Conservation (phyloP, 352 stramenopile genomes). For the Phytophthora niederhauseri region DNA sequence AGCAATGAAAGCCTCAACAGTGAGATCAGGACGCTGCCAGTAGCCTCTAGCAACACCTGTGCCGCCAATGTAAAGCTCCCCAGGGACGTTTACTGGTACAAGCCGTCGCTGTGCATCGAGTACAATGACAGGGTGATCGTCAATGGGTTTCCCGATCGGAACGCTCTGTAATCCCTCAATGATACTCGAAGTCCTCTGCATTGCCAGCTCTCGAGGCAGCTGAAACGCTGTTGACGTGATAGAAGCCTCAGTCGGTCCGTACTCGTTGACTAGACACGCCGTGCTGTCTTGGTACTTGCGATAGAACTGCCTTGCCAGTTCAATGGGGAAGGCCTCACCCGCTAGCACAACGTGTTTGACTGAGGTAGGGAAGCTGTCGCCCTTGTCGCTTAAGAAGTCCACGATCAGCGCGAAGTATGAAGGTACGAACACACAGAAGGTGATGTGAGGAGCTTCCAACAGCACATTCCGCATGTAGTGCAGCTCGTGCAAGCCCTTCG, state of each 20-base stretch:
- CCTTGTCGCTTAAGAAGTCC: constrained; percentile 38
- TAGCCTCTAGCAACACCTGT: constrained; percentile 70
- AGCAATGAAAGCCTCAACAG: constrained; percentile 21
- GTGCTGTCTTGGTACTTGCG: constrained; percentile 24
- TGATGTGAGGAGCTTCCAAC: constrained; percentile 30
- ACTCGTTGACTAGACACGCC: constrained; percentile 57
- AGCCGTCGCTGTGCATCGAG: constrained; percentile 53
- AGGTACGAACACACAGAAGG: constrained; percentile 60
- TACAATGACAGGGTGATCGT: constrained; percentile 52
- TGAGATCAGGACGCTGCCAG: constrained; percentile 55
- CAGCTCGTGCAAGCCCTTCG: constrained; percentile 56
- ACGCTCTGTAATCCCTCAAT: constrained; percentile 39
- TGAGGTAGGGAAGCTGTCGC: constrained; percentile 35
- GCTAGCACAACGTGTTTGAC: constrained; percentile 51
- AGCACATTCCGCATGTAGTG: constrained; percentile 41
- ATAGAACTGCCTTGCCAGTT: constrained; percentile 56
- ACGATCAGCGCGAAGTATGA: constrained; percentile 65
- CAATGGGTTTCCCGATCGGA: constrained; percentile 61
- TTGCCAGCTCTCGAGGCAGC: constrained; percentile 34
- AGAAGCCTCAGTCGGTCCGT: constrained; percentile 56
- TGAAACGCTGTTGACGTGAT: constrained; percentile 56
- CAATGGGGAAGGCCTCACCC: constrained; percentile 51
- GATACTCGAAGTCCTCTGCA: constrained; percentile 9
- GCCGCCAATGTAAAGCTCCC: constrained; percentile 77
- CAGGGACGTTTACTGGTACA: constrained; percentile 54